Base-by-base conservation (phyloP, 2,329 filamentous ascomycete species). In the Pyricularia pennisetigena region DNA sequence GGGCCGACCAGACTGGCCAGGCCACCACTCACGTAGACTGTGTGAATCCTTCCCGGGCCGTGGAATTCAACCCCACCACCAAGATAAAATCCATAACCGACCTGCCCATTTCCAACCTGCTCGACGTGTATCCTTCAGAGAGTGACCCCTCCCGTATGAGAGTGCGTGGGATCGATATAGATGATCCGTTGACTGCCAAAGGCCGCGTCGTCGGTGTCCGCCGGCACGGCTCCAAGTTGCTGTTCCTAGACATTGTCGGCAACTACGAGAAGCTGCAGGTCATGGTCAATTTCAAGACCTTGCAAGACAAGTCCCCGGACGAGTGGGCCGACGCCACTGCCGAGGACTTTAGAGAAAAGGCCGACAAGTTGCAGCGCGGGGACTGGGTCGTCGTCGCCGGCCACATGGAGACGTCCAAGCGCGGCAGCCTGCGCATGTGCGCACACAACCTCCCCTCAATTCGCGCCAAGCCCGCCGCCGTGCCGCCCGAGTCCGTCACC, bases 191-290 rank as follows among this genome's bases (percentile, higher is more conserved):
- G 10, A 30, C 32, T 8, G 63, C 59, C n/a, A 67, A 59, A n/a
- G 92, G 93, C 78, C 92, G 93, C 76, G 84, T 97, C 71, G 83
- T 85, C 74, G 88, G 88, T 64, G 85, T 91, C 75, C 90, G 92
- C 70, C 82, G 86, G 65, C 85, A 88, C 68, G 89, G 94, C 72
- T 89, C 87, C 73, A 92, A 91, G 78, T 87, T 99, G 73, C 82
- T 93, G 71, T 99, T 99, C 78, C 78, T 97, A 72, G 91, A 95
- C 78, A 80, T 98, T 66, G 82, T 88, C 72, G 88, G 93, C 76
- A 88, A 92, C 75, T 90, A 88, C 69, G 80, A 87, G 72, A 86
- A 84, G 71, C 78, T 96, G 41, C 95, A 99, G 79, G 84, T 89
- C 70, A 88, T 97, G 81, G 85, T 91, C 77, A 91, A 91, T 78